These are phyloP conservation scores for Neurospora crassa DNA, from an alignment of 2,329 filamentous ascomycete species.

Conservation along the genomic window DNA sequence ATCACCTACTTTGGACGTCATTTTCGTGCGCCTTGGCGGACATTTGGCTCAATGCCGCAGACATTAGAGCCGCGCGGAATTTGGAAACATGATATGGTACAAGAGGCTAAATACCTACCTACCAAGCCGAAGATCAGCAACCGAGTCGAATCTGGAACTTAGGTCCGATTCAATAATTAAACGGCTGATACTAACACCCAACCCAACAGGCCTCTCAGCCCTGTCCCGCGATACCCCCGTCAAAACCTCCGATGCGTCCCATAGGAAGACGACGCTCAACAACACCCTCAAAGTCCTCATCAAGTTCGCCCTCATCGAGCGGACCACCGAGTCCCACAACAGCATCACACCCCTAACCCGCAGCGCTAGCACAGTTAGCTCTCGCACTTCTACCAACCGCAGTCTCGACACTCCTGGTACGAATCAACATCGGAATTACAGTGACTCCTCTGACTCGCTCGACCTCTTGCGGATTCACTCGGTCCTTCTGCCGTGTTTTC, in stretches of 20 bases:
- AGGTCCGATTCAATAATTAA: no score
- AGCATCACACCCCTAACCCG: slow-evolving; percentile 29
- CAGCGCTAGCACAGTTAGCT: slow-evolving; percentile 20
- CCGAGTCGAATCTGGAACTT: not conserved
- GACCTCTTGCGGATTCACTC: slow-evolving; percentile 42
- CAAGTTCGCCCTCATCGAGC: slow-evolving; percentile 41
- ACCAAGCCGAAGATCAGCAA: not conserved
- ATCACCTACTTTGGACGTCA: not conserved
- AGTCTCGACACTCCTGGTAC: not conserved
- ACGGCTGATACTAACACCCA: slow-evolving; percentile 7
- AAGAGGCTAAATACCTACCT: not conserved
- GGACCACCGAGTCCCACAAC: slow-evolving; percentile 37
- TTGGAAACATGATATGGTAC: not conserved
- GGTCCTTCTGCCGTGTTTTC: not conserved
- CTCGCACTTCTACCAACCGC: slow-evolving; percentile 9
- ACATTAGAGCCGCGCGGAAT: not conserved
- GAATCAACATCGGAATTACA: slow-evolving; percentile 14
- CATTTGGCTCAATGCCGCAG: not conserved
- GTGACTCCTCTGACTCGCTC: slow-evolving; percentile 33
- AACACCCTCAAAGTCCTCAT: slow-evolving; percentile 41
- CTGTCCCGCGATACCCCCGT: slow-evolving; percentile 37
- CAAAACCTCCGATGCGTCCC: slow-evolving; percentile 31
- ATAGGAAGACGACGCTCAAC: slow-evolving; percentile 29
- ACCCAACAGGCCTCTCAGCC: slow-evolving; percentile 31
- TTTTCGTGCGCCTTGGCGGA: not conserved